phyloP scores from a whole-genome alignment of 495 filamentous ascomycete species.

The Apodospora peruviana region DNA sequence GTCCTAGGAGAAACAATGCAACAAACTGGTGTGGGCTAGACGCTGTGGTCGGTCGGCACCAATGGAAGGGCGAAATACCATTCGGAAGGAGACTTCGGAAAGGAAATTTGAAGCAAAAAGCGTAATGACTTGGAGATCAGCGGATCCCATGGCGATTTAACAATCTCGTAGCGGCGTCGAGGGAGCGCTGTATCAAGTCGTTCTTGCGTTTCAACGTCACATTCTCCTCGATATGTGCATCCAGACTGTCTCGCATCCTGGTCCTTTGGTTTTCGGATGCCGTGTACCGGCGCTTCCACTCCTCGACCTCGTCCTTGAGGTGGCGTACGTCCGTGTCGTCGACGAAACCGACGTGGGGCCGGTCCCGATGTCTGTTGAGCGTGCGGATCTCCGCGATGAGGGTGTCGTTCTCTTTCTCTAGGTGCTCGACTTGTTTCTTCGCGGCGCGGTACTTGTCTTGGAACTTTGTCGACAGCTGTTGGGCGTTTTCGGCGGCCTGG shows the following conservation, averaged over 20 bases:
- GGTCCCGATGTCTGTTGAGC: not conserved
- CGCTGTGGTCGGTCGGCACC: too few relatives aligned
- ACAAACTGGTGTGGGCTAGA: too few relatives aligned
- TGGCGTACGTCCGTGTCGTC: not conserved
- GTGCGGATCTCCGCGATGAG: not conserved
- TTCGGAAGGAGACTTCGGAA: too few relatives aligned
- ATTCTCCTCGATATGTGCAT: not conserved
- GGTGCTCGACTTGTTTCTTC: not conserved
- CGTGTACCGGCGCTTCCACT: not conserved
- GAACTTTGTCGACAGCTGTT: not conserved
- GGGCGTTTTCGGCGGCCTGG: not conserved
- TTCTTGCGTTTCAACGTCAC: not conserved
- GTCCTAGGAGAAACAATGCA: too few relatives aligned
- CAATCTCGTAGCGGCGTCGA: not conserved
- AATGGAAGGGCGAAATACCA: too few relatives aligned
- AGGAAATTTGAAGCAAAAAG: too few relatives aligned
- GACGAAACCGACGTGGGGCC: not conserved
- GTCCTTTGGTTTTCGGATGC: not conserved
- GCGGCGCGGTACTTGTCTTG: not conserved
- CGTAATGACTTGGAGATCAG: too few relatives aligned
- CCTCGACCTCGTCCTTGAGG: not conserved
- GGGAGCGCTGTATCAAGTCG: not conserved
- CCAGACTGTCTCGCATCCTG: not conserved
- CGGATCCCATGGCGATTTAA: not conserved
- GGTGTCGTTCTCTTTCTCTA: not conserved